phyloP scores from a whole-genome alignment of 2,329 filamentous ascomycete genomes.

The Clarireedia sp. region DNA sequence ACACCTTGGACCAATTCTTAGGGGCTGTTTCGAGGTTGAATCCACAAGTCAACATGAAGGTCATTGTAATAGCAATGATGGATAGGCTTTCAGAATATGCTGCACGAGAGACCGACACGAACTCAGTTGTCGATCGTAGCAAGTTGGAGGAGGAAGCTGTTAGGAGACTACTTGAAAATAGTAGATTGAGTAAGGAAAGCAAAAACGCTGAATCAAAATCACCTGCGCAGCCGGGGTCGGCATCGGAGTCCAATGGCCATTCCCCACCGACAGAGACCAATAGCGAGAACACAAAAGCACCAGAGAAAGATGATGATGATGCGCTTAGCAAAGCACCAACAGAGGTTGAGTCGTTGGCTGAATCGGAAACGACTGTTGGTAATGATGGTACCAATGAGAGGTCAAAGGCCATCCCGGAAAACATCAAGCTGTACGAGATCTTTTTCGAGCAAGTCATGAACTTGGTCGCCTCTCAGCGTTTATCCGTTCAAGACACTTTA shows the following conservation, averaged over 20 bases:
- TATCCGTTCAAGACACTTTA: constrained; percentile 91
- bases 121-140: constrained; percentile 61
- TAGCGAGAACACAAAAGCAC: constrained; percentile 30
- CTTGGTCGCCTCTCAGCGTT: constrained; percentile 79
- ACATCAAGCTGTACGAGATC: constrained; percentile 89
- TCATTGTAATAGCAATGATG: constrained; percentile 97
- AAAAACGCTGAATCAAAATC: constrained; percentile 15
- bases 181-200: constrained; percentile 57
- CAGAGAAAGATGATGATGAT: constrained; percentile 31
- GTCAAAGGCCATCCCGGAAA: constrained; percentile 53
- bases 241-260: constrained; percentile 27
- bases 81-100: constrained; percentile 91
- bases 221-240: constrained; percentile 7
- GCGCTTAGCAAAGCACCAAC: constrained; percentile 40
- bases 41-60: constrained; percentile 94
- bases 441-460: constrained; percentile 96
- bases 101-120: constrained; percentile 72
- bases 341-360: constrained; percentile 18
- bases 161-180: constrained; percentile 65
- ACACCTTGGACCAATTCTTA: constrained; percentile 91
- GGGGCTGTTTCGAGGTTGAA: constrained; percentile 89
- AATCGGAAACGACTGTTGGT: constrained; percentile 12
- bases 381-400: constrained; percentile 36
- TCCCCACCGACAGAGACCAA: constrained; percentile 15
- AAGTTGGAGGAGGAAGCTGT: constrained; percentile 82